phyloP scores from a whole-genome alignment of 2,329 filamentous ascomycete genomes.

The Stemphylium lycopersici region DNA sequence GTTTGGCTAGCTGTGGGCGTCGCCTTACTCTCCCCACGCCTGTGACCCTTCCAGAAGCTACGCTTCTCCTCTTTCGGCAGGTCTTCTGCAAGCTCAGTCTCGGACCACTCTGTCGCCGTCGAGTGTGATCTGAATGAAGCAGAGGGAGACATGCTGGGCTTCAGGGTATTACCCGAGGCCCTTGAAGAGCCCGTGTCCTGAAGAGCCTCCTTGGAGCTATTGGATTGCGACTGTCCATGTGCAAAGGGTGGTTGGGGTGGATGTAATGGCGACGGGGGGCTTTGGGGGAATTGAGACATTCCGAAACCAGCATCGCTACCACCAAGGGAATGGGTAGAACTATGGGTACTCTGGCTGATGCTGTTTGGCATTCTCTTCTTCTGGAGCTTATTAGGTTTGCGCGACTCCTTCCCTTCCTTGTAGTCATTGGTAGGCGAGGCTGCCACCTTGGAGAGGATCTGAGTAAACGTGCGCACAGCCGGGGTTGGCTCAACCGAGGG shows the following conservation, averaged over 20 bases:
- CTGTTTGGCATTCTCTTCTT: constrained; percentile 80
- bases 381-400: constrained; percentile 86
- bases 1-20: constrained; percentile 47
- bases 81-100: constrained; percentile 76
- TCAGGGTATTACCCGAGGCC: constrained; percentile 60
- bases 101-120: constrained; percentile 77
- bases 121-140: constrained; percentile 76
- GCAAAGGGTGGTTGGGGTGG: constrained; percentile 39
- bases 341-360: constrained; percentile 85
- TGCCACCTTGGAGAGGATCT: constrained; percentile 42
- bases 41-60: constrained; percentile 73
- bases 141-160: constrained; percentile 73
- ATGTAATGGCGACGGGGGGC: constrained; percentile 41
- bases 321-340: constrained; percentile 79
- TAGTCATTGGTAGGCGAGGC: constrained; percentile 67
- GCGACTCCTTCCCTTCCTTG: constrained; percentile 44
- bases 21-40: constrained; percentile 42
- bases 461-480: constrained; percentile 45
- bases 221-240: constrained; percentile 34
- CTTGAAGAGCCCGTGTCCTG: constrained; percentile 51
- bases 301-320: constrained; percentile 37
- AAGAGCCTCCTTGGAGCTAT: constrained; percentile 34
- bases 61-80: constrained; percentile 60
- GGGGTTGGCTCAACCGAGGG: constrained; percentile 31
- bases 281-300: constrained; percentile 10